Conservation (phyloP, 208 protist species). For the Trypanosoma rangeli region DNA sequence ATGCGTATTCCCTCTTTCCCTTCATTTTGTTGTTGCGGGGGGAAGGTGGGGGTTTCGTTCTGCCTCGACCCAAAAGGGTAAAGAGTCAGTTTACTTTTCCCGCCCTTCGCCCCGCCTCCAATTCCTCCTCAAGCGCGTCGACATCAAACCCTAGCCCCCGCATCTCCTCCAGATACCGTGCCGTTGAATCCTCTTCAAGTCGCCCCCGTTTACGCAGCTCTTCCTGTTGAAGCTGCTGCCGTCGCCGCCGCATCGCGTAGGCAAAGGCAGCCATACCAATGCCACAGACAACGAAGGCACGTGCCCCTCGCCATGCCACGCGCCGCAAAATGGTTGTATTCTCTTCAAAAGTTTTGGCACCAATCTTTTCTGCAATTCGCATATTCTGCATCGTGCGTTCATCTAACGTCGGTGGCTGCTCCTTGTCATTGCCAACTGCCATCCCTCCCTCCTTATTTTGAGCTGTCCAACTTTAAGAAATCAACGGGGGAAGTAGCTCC, state of each 20-base stretch:
- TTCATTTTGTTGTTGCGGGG: no score
- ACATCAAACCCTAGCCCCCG: constrained; percentile 81
- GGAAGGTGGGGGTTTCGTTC: no score
- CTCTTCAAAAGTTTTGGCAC: constrained; percentile 68
- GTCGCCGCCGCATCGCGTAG: constrained; percentile 43
- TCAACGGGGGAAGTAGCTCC: no score
- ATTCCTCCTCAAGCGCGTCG: constrained; percentile 78
- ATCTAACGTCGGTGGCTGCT: constrained; percentile 31
- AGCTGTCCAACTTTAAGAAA: no score
- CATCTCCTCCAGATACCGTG: constrained; percentile 82
- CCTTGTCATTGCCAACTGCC: neutral
- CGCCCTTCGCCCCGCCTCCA: constrained; percentile 40
- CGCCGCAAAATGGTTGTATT: constrained; percentile 76
- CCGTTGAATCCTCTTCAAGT: constrained; percentile 49
- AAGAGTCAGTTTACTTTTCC: constrained; percentile 13
- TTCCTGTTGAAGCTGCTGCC: constrained; percentile 9
- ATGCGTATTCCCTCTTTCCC: no score
- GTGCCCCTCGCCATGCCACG: constrained; percentile 59
- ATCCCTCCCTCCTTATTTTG: neutral
- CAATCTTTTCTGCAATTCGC: constrained; percentile 51
- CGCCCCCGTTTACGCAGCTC: neutral
- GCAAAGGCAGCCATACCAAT: constrained; percentile 52
- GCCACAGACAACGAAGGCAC: constrained; percentile 62
- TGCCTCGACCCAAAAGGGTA: neutral
- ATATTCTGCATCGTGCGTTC: constrained; percentile 50